A percentile compares a stretch with the other conserved stretches of the same genome.
Evolutionary conservation across 169 alveolate species (phyloP).

Genomic region (Babesia ovata): DNA sequence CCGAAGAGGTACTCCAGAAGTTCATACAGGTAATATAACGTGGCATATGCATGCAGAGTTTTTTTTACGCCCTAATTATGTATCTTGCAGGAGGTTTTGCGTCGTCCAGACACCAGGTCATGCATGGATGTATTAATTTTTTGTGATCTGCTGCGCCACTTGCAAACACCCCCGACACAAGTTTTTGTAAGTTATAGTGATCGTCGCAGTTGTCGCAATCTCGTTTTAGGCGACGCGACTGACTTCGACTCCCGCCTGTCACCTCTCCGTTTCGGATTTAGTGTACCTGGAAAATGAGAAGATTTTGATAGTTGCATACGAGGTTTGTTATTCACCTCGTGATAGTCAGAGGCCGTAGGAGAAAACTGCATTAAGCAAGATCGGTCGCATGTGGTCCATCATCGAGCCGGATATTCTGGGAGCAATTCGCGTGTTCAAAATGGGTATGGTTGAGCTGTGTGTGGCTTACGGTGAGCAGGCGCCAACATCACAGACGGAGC

Average conservation of each 20-base stretch:
- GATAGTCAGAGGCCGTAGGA: conserved; percentile 38
- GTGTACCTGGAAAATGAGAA: conserved; percentile 17
- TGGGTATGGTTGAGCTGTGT: conserved; percentile 45
- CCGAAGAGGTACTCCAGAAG: conserved; percentile 37
- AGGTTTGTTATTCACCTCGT: conserved; percentile 6
- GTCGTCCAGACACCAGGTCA: conserved; percentile 60
- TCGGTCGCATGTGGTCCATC: conserved; percentile 79
- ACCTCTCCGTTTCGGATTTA: conserved; percentile 57
- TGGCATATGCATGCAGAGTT: too few species aligned
- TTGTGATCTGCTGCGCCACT: conserved; percentile 52
- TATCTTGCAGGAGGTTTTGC: conserved; percentile 44
- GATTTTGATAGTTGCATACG: conserved; percentile 52
- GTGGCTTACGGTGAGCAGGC: background rate
- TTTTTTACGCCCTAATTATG: background rate
- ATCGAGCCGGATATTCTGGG: conserved; percentile 79
- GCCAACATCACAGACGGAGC: conserved; percentile 27
- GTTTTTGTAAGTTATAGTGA: conserved; percentile 8
- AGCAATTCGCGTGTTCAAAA: conserved; percentile 62
- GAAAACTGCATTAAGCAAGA: conserved; percentile 72
- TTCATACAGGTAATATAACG: conserved; percentile 39
- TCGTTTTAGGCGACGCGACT: conserved; percentile 24
- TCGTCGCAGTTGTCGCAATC: background rate
- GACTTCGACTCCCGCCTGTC: conserved; percentile 24
- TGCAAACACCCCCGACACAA: conserved; percentile 38
- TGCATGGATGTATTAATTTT: conserved; percentile 44